phyloP scores from a whole-genome alignment of 75 land plant genomes.

The Azolla pinnata region DNA sequence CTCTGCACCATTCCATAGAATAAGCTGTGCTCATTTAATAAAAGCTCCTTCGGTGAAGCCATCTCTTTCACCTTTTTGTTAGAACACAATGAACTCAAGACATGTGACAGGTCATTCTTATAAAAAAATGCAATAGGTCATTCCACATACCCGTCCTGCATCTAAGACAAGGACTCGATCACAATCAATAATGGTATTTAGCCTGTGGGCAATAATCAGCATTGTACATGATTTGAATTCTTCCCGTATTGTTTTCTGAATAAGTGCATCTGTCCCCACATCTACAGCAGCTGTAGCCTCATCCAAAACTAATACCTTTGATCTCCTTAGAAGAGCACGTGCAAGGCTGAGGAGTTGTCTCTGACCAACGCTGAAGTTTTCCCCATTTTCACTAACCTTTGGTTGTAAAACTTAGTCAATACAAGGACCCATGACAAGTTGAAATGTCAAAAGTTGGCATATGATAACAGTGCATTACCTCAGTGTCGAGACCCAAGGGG shows the following conservation, averaged over 20 bases:
- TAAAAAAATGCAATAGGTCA: too few species aligned
- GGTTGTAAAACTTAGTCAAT: not conserved
- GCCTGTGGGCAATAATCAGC: conserved; percentile 93
- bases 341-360: conserved; percentile 93
- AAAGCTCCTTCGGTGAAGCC: conserved; percentile 59
- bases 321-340: conserved; percentile 78
- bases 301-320: conserved; percentile 94
- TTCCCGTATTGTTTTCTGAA: conserved; percentile 92
- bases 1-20: conserved; percentile 93
- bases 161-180: conserved; percentile 75
- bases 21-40: conserved; percentile 54
- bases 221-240: conserved; percentile 94
- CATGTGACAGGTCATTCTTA: too few species aligned
- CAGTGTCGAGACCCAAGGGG: conserved; percentile 78
- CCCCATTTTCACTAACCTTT: conserved; percentile 82
- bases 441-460: too few species aligned
- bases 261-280: conserved; percentile 91
- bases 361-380: conserved; percentile 98
- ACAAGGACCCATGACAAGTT: not conserved
- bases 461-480: too few species aligned
- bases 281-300: conserved; percentile 99
- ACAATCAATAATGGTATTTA: conserved; percentile 95
- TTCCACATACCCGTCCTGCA: conserved; percentile 70
- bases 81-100: too few species aligned
- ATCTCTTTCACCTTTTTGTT: conserved; percentile 57